phyloP scores from a whole-genome alignment of 2,329 filamentous ascomycete species.

The Fusarium coicis region DNA sequence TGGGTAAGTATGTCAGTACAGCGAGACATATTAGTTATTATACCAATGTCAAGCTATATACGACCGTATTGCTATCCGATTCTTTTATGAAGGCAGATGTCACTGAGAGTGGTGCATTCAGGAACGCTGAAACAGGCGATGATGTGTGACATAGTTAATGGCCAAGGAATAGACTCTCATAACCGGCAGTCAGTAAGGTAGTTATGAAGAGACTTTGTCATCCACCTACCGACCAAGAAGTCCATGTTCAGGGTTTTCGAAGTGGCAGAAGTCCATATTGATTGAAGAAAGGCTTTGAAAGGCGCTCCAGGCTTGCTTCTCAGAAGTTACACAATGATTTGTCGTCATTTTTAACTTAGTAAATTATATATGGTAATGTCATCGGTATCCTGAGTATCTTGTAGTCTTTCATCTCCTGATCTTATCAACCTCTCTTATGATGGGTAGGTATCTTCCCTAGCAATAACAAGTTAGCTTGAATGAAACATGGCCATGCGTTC shows the following conservation, averaged over 20 bases:
- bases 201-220: not conserved
- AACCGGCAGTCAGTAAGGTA: too few species aligned
- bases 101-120: not conserved
- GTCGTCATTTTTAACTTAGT: not conserved
- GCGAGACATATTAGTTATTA: slow-evolving; percentile 8
- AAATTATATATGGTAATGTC: not conserved
- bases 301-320: not conserved
- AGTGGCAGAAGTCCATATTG: not conserved
- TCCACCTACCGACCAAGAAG: not conserved
- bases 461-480: slow-evolving; percentile 1
- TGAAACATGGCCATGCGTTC: not conserved
- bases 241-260: not conserved
- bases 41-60: slow-evolving; percentile 25
- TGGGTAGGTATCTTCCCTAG: slow-evolving; percentile 70
- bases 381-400: not conserved
- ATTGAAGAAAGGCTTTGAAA: not conserved
- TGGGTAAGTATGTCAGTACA: slow-evolving; percentile 3
- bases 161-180: not conserved
- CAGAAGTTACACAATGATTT: not conserved
- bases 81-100: not conserved
- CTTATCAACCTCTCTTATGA: slow-evolving; percentile 13
- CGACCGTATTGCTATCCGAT: not conserved
- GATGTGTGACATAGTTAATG: not conserved
- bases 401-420: not conserved
- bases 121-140: not conserved